Evolutionary conservation across 2,329 filamentous ascomycete genomes (phyloP).

Genomic region (Paecilomyces sp.): DNA sequence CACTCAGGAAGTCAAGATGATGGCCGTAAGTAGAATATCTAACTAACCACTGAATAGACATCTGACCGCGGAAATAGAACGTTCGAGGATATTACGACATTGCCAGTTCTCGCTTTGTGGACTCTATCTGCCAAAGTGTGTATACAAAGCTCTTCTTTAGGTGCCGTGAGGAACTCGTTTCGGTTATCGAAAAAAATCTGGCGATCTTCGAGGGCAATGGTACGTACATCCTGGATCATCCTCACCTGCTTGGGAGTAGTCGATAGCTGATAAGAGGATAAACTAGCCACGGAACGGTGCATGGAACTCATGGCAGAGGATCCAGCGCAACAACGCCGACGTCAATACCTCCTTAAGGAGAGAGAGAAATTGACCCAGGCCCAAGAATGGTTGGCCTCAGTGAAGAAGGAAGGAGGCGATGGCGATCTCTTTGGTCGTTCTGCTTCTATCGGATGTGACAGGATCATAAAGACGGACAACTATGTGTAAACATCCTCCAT

Average conservation of each 20-base stretch:
- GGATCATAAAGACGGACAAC: background rate
- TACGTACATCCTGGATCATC: conserved; percentile 10
- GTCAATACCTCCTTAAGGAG: conserved; percentile 21
- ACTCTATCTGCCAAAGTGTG: conserved; percentile 30
- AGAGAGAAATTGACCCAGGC: conserved; percentile 27
- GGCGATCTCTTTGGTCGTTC: background rate
- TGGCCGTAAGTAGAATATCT: conserved; percentile 28
- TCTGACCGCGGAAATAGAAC: conserved; percentile 13
- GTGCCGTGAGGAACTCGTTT: conserved; percentile 25
- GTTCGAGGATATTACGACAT: conserved; percentile 33
- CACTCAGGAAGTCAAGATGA: conserved; percentile 31
- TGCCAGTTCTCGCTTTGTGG: conserved; percentile 31
- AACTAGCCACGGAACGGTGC: conserved; percentile 25
- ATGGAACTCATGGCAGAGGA: conserved; percentile 31
- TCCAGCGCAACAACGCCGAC: conserved; percentile 24
- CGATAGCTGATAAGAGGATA: background rate
- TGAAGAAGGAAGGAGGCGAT: conserved; percentile 10
- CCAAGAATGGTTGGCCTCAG: conserved; percentile 21
- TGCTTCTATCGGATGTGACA: background rate
- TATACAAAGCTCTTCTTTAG: conserved; percentile 28
- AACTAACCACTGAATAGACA: conserved; percentile 1
- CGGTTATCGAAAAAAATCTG: conserved; percentile 20
- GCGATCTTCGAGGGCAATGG: conserved; percentile 23
- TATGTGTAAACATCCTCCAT: background rate
- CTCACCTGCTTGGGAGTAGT: background rate